Evolutionary conservation across 2,329 filamentous ascomycete genomes (phyloP).

Genomic region (Alternaria burnsii): DNA sequence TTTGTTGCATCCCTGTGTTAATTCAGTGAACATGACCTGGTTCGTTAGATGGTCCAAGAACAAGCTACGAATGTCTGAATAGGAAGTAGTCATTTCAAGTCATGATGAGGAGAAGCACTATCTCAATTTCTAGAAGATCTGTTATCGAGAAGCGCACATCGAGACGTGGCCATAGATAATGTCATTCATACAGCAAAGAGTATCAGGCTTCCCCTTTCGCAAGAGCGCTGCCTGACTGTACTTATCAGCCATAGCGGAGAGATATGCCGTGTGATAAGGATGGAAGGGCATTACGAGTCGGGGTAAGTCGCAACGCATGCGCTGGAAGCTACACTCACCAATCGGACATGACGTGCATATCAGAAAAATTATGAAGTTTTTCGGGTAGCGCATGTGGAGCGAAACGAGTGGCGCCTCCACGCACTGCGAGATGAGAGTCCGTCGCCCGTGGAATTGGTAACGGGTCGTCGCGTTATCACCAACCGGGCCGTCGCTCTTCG

Average conservation of each 20-base stretch:
- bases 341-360: not conserved
- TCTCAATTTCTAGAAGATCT: not conserved
- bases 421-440: not conserved
- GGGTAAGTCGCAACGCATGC: not conserved
- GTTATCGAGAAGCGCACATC: not conserved
- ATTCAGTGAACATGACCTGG: no score
- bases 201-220: not conserved
- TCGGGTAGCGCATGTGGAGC: conserved; percentile 1
- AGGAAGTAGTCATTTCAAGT: not conserved
- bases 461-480: conserved; percentile 11
- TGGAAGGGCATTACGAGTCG: not conserved
- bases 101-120: not conserved
- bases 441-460: not conserved
- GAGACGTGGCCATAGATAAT: not conserved
- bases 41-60: no score
- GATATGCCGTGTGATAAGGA: not conserved
- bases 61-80: not conserved
- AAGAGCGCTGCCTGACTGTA: not conserved
- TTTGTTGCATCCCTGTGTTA: no score
- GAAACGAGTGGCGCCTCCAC: not conserved
- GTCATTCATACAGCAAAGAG: not conserved
- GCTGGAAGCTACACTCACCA: not conserved
- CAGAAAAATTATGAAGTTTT: not conserved
- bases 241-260: not conserved
- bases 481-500: conserved; percentile 23